Conservation (phyloP, 176 grass and related monocot species). For the Rhynchospora breviuscula region DNA sequence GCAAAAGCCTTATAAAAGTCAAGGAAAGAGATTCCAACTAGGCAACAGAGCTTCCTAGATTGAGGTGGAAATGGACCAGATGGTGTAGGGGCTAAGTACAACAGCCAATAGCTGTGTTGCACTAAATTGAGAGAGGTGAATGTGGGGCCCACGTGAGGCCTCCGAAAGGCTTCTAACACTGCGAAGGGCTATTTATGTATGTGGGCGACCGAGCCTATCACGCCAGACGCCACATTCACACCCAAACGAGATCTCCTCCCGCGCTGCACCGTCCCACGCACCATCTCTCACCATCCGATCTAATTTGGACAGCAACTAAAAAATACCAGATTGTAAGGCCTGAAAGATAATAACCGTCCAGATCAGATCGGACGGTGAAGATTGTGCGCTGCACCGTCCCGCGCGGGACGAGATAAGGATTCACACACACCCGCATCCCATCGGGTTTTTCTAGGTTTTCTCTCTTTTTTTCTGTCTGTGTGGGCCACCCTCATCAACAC, state of each 20-base stretch:
- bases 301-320: no score
- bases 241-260: no score
- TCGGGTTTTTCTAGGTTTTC: constrained; percentile 17
- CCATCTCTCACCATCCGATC: no score
- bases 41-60: not conserved
- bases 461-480: not conserved
- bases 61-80: not conserved
- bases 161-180: constrained; percentile 20
- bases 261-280: no score
- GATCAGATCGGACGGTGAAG: no score
- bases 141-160: not conserved
- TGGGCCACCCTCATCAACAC: not conserved
- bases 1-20: not conserved
- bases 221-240: no score
- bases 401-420: no score
- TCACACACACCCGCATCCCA: not conserved
- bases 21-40: not conserved
- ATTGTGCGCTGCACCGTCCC: no score
- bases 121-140: not conserved
- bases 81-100: not conserved
- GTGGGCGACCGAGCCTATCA: constrained; percentile 10
- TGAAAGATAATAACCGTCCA: no score
- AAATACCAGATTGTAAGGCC: no score
- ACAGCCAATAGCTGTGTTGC: constrained; percentile 5
- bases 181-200: constrained; percentile 2